These are phyloP conservation scores for Tubosaeta sp. DNA, from an alignment of 768 basidiomycete genomes.

Conservation along the genomic window DNA sequence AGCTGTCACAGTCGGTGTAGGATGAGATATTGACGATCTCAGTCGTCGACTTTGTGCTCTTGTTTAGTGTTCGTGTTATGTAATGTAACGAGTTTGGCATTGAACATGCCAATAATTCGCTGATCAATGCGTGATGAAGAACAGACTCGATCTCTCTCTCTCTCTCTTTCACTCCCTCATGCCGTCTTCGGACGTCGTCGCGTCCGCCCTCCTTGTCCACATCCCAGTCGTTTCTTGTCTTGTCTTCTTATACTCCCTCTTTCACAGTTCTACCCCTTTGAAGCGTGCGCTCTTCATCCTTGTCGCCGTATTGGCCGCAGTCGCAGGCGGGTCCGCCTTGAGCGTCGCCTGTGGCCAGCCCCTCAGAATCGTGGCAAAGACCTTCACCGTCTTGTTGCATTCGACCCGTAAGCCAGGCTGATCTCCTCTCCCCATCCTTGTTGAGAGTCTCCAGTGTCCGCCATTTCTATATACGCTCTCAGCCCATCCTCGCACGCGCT, in stretches of 20 bases:
- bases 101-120: conserved; percentile 18
- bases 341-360: conserved; percentile 12
- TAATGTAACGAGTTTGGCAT: no score
- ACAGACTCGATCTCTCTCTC: neutral
- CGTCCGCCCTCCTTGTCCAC: conserved; percentile 24
- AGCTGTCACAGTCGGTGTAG: no score
- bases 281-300: conserved; percentile 14
- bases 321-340: conserved; percentile 20
- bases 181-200: conserved; percentile 24
- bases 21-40: no score
- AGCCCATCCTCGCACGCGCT: conserved; percentile 1
- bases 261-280: conserved; percentile 3
- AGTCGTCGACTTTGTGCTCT: no score
- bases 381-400: conserved; percentile 18
- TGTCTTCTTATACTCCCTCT: conserved; percentile 9
- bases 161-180: conserved; percentile 16
- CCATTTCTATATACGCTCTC: conserved; percentile 24
- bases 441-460: conserved; percentile 18
- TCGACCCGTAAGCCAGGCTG: conserved; percentile 14
- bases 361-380: conserved; percentile 13
- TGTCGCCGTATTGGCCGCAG: conserved; percentile 21
- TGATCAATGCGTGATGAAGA: neutral
- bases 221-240: conserved; percentile 19
- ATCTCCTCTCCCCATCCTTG: neutral
- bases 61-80: no score